Base-by-base conservation (phyloP, 345 rosid genomes). In the Lagerstroemia speciosa region DNA sequence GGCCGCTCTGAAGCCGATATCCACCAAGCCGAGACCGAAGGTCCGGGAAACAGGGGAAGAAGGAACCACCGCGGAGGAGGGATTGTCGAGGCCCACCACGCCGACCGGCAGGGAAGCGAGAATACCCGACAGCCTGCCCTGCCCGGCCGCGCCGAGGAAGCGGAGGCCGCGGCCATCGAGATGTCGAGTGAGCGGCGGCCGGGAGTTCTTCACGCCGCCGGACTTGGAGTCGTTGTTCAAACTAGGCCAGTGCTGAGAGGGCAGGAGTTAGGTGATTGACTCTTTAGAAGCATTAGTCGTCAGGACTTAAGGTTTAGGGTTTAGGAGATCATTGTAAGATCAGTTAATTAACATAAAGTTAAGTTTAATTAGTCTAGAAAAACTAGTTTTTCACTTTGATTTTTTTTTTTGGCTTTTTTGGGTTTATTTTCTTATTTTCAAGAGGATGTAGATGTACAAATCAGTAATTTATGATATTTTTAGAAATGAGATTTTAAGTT, bases 101-200 rank as follows among this genome's bases (percentile, higher is more conserved):
- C 86, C 86, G 26, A 79, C 80, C 0, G 61, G 69, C 8, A 69
- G 69, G 67, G 83, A 78, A 48, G 71, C 82, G 2, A 78, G 74
- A 67, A 82, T 80, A 63, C 77, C 83, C 11, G 65, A 69, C 32
- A 64, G 26, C 48, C 20, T 70, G 46, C 61, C 67, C 38, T 80
- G 83, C 58, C 86, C 86, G 41, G 82, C 83, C 16, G 80, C 86
- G 22, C 86, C 86, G 2, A 78, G 79, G 78, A 82, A 82, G 76
- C 57, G 78, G 45, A 69, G 78, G 62, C 74, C 81, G 15, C 62
- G 71, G 43, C 36, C 67, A 57, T 70, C 73, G 66, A 75, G 75
- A 24, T 77, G 79, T 64, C 76, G 67, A 63, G 40, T 46, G 16
- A 48, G 48, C 48, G 67, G 78, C 0, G 80, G 30, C n/a, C 72